Base-by-base conservation (phyloP, 768 basidiomycete genomes). In the Arthromyces matolae region DNA sequence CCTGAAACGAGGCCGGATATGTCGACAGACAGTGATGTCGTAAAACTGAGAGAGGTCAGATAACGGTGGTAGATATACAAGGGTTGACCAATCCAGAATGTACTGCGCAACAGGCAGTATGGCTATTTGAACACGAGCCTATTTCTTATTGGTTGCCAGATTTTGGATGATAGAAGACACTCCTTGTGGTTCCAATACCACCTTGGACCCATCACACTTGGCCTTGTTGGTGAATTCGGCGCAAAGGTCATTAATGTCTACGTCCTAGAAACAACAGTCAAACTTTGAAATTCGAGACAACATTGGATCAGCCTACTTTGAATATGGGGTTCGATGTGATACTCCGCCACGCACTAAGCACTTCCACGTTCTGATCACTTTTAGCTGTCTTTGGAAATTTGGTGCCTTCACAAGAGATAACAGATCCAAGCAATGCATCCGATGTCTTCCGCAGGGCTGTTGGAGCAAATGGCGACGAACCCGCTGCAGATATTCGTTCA, bases 141-240 rank as follows among this genome's bases (percentile, higher is more conserved):
- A 61, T 46, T 59, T 52, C 53, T 57, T 61, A 14, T 51, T 16
- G 19, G 47, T 63, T 18, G 64, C 42, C 13, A 79, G 58, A 47
- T 64, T 67, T 56, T 77, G 71, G 44, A 79, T 57, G 57, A 79
- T 79, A 51, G 66, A 64, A 53, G 66, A 60, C 45, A 79, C 76
- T 28, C 75, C 75, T 54, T 71, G 66, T 19, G 78, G 79, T 57
- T 80, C 86, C 39, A 92, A 65, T 16, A 91, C 89, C 31, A 90
- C 85, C 68, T 87, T 89, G 22, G 81, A 81, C 29, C 90, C 90
- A 51, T 91, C 89, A 59, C 90, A 93, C 36, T 80, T 76, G 38
- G 90, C 90, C 69, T 93, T 92, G 60, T 66, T 77, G 37, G 87
- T 78, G 60, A 93, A 89, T 64, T 91, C 86, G 6, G 79, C 57